These are phyloP conservation scores for Jamesozyma piceae DNA, from an alignment of 805 yeast genomes.

Conservation along the genomic window DNA sequence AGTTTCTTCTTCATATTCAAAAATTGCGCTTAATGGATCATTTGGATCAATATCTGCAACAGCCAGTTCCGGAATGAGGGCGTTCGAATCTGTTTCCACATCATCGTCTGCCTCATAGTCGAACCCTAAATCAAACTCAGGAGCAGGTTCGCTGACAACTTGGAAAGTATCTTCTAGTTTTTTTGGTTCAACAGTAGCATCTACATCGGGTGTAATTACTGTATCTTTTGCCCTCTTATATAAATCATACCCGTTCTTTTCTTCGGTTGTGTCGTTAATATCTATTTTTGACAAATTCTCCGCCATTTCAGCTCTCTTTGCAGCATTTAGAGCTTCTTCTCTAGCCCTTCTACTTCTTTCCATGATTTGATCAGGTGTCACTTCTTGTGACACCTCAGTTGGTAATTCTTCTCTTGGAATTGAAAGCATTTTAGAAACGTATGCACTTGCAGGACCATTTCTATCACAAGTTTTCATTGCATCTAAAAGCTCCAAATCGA, in stretches of 20 bases:
- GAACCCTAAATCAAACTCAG: constrained; percentile 22
- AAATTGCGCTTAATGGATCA: constrained; percentile 30
- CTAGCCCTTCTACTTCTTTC: constrained; percentile 60
- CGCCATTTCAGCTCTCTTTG: constrained; percentile 39
- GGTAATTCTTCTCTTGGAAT: constrained; percentile 79
- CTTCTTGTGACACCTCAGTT: constrained; percentile 33
- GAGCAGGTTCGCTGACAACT: constrained; percentile 20
- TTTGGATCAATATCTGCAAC: constrained; percentile 31
- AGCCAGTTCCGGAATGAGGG: constrained; percentile 17
- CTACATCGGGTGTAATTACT: constrained; percentile 20
- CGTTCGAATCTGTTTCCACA: constrained; percentile 15
- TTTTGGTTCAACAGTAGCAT: constrained; percentile 4
- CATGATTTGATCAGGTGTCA: constrained; percentile 46
- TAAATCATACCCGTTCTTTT: constrained; percentile 10
- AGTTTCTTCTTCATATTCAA: constrained; percentile 48
- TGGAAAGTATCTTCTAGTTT: constrained; percentile 10
- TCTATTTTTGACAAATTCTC: constrained; percentile 22
- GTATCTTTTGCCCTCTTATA: constrained; percentile 24
- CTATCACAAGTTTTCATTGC: constrained; percentile 62
- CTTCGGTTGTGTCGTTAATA: constrained; percentile 7
- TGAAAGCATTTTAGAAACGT: constrained; percentile 82
- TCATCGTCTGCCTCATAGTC: constrained; percentile 14
- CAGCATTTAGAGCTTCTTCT: constrained; percentile 58
- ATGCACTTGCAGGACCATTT: constrained; percentile 61
- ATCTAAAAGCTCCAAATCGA: constrained; percentile 41